A percentile compares a stretch with the other conserved stretches of the same genome.
These are phyloP conservation scores for Paspalum vaginatum DNA, from an alignment of 176 grass and related monocot genomes.

Conservation along the genomic window DNA sequence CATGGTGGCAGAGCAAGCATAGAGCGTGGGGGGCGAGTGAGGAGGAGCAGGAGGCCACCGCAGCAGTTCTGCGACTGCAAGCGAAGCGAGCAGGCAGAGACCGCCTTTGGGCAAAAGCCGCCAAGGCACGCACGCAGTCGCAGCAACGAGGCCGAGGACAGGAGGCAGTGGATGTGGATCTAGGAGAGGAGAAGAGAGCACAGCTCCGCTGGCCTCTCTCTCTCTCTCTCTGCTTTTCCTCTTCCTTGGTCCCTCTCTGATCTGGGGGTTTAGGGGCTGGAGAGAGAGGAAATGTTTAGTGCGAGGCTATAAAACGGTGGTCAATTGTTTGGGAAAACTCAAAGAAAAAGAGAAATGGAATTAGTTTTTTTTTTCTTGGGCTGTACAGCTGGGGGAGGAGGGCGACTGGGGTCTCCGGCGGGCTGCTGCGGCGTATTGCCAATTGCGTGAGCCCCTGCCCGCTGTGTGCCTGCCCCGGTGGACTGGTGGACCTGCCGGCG, in stretches of 20 bases:
- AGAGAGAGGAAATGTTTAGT: neutral
- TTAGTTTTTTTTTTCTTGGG: neutral
- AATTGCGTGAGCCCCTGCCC: too few relatives aligned
- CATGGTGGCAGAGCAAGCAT: constrained; percentile 52
- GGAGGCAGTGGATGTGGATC: constrained; percentile 12
- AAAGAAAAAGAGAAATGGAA: constrained; percentile 3
- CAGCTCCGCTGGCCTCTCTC: constrained; percentile 8
- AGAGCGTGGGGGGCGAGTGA: constrained; percentile 27
- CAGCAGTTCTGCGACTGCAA: neutral
- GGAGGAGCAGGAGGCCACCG: constrained; percentile 3
- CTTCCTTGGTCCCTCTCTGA: constrained; percentile 10
- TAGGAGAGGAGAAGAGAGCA: constrained; percentile 32
- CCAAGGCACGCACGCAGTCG: constrained; percentile 18
- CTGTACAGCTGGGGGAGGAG: constrained; percentile 18
- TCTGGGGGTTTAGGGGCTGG: constrained; percentile 26
- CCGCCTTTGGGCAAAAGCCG: constrained; percentile 11
- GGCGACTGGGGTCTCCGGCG: constrained; percentile 39
- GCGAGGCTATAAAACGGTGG: constrained; percentile 49
- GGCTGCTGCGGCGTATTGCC: too few relatives aligned
- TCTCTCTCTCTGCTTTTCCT: constrained; percentile 38
- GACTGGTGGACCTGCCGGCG: too few relatives aligned
- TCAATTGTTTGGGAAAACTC: constrained; percentile 38
- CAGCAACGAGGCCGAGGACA: constrained; percentile 8
- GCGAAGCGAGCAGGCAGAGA: constrained; percentile 3
- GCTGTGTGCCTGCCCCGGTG: too few relatives aligned